These are phyloP conservation scores for Arctium minus DNA, from an alignment of 129 eudicot genomes.

Conservation along the genomic window DNA sequence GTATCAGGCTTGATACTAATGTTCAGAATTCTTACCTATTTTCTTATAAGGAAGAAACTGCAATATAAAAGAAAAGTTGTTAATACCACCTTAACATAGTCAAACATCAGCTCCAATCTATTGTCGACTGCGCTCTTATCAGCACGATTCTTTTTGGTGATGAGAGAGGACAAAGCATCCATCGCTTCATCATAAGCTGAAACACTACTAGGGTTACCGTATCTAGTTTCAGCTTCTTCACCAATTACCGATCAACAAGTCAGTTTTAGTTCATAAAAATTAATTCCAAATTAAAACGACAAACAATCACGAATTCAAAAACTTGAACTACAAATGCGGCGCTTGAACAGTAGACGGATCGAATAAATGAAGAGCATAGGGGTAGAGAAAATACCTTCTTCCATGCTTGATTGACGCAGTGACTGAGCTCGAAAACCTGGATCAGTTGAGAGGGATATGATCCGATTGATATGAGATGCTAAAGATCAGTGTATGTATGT, in stretches of 20 bases:
- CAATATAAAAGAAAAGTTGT: not conserved
- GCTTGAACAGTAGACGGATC: not conserved
- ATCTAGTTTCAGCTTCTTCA: constrained; percentile 35
- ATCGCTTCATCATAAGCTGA: constrained; percentile 83
- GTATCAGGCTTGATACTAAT: not conserved
- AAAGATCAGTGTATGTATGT: not conserved
- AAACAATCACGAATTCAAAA: not conserved
- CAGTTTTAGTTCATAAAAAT: not conserved
- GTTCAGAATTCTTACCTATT: not conserved
- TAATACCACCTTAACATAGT: constrained; percentile 60
- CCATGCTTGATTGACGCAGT: constrained; percentile 8
- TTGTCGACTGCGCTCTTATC: constrained; percentile 38
- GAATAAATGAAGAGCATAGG: not conserved
- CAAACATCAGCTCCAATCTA: constrained; percentile 63
- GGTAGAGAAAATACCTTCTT: constrained; percentile 12
- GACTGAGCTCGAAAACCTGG: not conserved
- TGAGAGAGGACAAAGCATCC: constrained; percentile 85
- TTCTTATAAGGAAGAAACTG: not conserved
- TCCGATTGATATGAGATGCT: constrained; percentile 4
- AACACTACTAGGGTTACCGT: not conserved
- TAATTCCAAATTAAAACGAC: not conserved
- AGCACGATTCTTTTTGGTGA: constrained; percentile 77
- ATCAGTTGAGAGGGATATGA: not conserved
- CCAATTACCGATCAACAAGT: not conserved
- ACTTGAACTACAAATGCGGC: not conserved